A percentile compares a stretch with the other conserved stretches of the same genome.
These are phyloP conservation scores for Salix udensis DNA, from an alignment of 345 rosid species.

Conservation along the genomic window DNA sequence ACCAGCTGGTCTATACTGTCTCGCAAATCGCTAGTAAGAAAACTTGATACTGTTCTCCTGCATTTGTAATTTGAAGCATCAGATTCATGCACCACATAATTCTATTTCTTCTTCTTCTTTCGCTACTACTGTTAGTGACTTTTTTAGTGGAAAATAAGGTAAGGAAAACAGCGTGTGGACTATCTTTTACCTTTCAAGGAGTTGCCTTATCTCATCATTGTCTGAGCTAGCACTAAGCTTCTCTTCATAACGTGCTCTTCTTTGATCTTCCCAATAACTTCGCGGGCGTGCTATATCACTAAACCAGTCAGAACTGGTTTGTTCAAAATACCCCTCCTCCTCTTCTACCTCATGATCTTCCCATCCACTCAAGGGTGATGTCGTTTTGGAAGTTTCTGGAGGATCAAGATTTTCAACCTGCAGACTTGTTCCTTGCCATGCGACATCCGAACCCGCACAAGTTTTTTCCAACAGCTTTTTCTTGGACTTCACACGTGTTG, in stretches of 20 bases:
- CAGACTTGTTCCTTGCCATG: slow-evolving; percentile 12
- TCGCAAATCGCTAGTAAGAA: slow-evolving; percentile 62
- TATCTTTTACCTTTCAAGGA: slow-evolving; percentile 57
- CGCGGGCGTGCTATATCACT: slow-evolving; percentile 73
- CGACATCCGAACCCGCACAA: slow-evolving; percentile 15
- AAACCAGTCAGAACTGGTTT: slow-evolving; percentile 53
- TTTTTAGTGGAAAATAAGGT: neutral
- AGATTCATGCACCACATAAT: neutral
- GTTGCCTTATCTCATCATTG: slow-evolving; percentile 60
- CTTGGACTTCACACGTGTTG: neutral
- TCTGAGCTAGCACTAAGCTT: slow-evolving; percentile 47
- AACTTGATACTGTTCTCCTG: slow-evolving; percentile 77
- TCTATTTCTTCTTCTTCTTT: neutral
- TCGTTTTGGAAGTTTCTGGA: slow-evolving; percentile 22
- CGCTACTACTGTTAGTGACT: neutral
- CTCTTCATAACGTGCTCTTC: slow-evolving; percentile 70
- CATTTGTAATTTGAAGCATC: slow-evolving; percentile 8
- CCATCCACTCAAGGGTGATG: slow-evolving; percentile 29
- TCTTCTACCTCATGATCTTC: slow-evolving; percentile 40
- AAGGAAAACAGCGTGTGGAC: neutral
- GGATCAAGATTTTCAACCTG: slow-evolving; percentile 13
- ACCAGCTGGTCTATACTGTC: slow-evolving; percentile 67
- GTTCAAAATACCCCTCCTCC: slow-evolving; percentile 20
- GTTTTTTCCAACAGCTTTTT: slow-evolving; percentile 15
- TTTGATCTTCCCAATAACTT: slow-evolving; percentile 79